Percentiles rank a stretch among this genome's conserved stretches.
These are phyloP conservation scores for Nelumbo lutea DNA, from an alignment of 164 flowering plant genomes.

Conservation along the genomic window DNA sequence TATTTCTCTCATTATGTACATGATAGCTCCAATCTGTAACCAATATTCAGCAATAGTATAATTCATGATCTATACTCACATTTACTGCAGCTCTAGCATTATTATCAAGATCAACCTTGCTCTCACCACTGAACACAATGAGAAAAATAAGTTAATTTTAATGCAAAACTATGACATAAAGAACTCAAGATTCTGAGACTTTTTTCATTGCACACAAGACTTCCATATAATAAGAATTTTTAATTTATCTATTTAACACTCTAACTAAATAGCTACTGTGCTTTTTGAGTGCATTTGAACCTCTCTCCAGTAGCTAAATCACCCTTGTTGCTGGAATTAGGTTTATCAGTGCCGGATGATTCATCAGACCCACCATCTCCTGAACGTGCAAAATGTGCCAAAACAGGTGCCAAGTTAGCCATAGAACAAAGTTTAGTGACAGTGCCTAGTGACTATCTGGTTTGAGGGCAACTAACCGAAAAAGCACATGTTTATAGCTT, in stretches of 20 bases:
- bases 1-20: too few relatives aligned
- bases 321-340: conserved; percentile 38
- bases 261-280: conserved; percentile 12
- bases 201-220: conserved; percentile 3
- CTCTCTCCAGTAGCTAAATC: conserved; percentile 40
- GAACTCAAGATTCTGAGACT: neutral
- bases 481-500: neutral
- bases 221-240: neutral
- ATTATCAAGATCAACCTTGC: conserved; percentile 25
- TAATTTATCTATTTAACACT: conserved; percentile 8
- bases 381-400: conserved; percentile 42
- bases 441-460: conserved; percentile 20
- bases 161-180: neutral
- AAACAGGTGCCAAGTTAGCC: conserved; percentile 37
- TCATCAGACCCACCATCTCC: conserved; percentile 74
- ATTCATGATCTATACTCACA: conserved; percentile 34
- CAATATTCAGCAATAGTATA: neutral
- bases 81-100: conserved; percentile 21
- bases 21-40: too few relatives aligned
- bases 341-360: conserved; percentile 34
- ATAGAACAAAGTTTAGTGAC: conserved; percentile 22
- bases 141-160: conserved; percentile 6
- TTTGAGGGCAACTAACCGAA: conserved; percentile 22
- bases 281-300: conserved; percentile 35
- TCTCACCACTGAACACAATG: conserved; percentile 35